Conservation (phyloP, 768 basidiomycete species). For the Xerocomellus chrysenteron region DNA sequence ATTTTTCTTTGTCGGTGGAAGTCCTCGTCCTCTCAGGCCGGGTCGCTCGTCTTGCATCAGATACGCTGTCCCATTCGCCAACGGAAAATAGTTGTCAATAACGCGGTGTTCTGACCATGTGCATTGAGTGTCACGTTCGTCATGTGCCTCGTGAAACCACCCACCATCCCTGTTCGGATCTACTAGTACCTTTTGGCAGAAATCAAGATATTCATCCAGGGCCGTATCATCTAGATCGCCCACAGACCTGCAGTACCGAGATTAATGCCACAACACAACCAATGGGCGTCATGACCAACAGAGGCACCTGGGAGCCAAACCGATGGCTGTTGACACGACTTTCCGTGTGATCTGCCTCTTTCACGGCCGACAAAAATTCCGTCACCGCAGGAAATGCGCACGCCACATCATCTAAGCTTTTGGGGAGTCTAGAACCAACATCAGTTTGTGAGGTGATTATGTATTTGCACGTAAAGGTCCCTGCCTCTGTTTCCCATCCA, state of each 20-base stretch:
- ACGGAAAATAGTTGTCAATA: slow-evolving; percentile 43
- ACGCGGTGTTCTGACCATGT: slow-evolving; percentile 30
- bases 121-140: slow-evolving; percentile 14
- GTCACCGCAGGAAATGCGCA: slow-evolving; percentile 53
- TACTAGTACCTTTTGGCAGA: slow-evolving; percentile 58
- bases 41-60: not conserved
- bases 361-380: slow-evolving; percentile 48
- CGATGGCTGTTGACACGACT: slow-evolving; percentile 30
- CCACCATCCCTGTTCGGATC: slow-evolving; percentile 29
- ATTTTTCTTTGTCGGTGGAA: slow-evolving; percentile 9
- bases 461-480: slow-evolving; percentile 10
- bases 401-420: slow-evolving; percentile 52
- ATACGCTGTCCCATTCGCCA: slow-evolving; percentile 14
- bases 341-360: slow-evolving; percentile 37
- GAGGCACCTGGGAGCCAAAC: slow-evolving; percentile 43
- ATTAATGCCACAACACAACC: slow-evolving; percentile 4
- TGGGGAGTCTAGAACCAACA: slow-evolving; percentile 40
- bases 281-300: slow-evolving; percentile 41
- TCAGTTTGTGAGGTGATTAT: slow-evolving; percentile 9
- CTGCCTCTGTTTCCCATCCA: slow-evolving; percentile 68
- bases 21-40: slow-evolving; percentile 3
- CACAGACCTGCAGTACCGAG: slow-evolving; percentile 42
- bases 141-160: slow-evolving; percentile 12
- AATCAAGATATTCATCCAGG: slow-evolving; percentile 64
- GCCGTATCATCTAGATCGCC: slow-evolving; percentile 49